Evolutionary conservation across 1,284 basidiomycete species (phyloP), one percentile per base, ranked within the genome.

Genomic region (Meripilus lineatus): DNA sequence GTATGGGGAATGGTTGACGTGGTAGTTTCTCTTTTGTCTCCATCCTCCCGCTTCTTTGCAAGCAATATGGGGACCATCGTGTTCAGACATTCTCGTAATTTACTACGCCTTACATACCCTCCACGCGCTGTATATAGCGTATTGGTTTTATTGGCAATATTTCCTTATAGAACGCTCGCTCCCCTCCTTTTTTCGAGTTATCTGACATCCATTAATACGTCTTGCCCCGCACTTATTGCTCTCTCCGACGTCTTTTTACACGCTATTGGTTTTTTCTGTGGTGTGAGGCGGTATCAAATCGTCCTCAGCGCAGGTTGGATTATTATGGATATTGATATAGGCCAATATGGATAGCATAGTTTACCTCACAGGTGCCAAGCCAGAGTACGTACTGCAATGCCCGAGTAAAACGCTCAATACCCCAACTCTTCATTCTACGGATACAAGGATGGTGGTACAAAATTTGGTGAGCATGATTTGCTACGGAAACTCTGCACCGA

Each of bases 1-100:
- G 85, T 95, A 93, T 57, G 91, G 90, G 42, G 90, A 93, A 65
- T 91, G 84, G 77, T 64, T 88, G 47, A 65, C 70, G 51, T 86
- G 83, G 83, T 86, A 61, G 69, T 51, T 23, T 26, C 10, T 21
- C 18, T n/a, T 10, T 30, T n/a, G 8, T 30, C 28, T 30, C 28
- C 28, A 30, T 30, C n/a, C 8, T 30, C 25, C n/a, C 15, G 15
- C 17, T 6, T 14, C 36, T 7, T 14, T 20, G 5, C 36, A 23
- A 14, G 15, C 36, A 20, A 13, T 36, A 11, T 13, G 13, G 18
- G 28, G n/a, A 18, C 32, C 4, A n/a, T 33, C 32, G 15, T 18
- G 4, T 14, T 18, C 20, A n/a, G 15, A 33, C n/a, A 33, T 33
- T 5, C 15, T n/a, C n/a, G n/a, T n/a, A n/a, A n/a, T n/a, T n/a